Base-by-base conservation (phyloP, 306 rosid genomes). In the Acacia confusa region DNA sequence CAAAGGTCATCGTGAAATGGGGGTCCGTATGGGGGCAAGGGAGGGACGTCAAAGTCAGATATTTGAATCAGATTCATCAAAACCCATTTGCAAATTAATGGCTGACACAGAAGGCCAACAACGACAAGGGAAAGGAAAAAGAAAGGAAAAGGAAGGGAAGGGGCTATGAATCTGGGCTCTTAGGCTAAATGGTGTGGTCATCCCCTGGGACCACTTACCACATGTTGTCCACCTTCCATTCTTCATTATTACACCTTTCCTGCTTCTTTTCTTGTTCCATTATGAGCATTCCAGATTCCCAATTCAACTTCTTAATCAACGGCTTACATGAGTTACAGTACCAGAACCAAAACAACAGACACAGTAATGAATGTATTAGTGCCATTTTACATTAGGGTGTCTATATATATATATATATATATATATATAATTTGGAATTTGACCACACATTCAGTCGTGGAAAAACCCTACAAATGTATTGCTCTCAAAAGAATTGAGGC, bases 11-110 rank as follows among this genome's bases (percentile, higher is more conserved):
- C 0, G 32, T 22, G 52, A 22, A 9, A 19, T 12, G 10, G 17
- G 16, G 20, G 7, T 45, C 52, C 12, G 25, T 69, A n/a, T 40
- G 72, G 1, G 28, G 72, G 48, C 1, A 20, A 36, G 47, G 72
- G 72, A 20, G 16, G 11, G 47, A 20, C 47, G 47, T 67, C 72
- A 19, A 34, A 36, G 27, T 36, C 72, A 67, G 24, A 41, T 15
- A 41, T 11, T 22, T 40, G 74, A 41, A 69, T 69, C 74, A 40
- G 74, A 69, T 69, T 69, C 74, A 69, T n/a, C 53, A 45, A 69
- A 69, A 40, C 45, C 52, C 17, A 60, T 25, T 69, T 20, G 32
- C 34, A 40, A 69, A 69, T 41, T 22, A 41, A 24, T 69, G 30
- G 72, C 66, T 17, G 24, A 20, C 48, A 6, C 47, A 9, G 72